These are phyloP conservation scores for Fusarium tricinctum DNA, from an alignment of 2,329 filamentous ascomycete genomes.

Conservation along the genomic window DNA sequence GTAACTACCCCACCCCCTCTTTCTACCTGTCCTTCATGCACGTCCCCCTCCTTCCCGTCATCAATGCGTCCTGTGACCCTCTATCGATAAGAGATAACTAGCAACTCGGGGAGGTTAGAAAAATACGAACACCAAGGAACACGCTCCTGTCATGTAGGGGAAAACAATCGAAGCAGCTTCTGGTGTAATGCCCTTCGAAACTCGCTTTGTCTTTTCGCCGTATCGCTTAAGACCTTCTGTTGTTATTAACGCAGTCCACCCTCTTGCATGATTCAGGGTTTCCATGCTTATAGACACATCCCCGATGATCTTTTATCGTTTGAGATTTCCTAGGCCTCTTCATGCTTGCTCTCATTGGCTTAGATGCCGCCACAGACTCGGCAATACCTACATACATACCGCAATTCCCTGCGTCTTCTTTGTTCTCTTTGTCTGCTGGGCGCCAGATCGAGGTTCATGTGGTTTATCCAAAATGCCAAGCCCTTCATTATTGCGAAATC, in stretches of 20 bases:
- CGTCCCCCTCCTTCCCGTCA: slow-evolving; percentile 42
- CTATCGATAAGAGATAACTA: slow-evolving; percentile 40
- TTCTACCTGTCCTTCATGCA: slow-evolving; percentile 26
- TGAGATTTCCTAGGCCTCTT: background rate
- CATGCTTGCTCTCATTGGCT: slow-evolving; percentile 11
- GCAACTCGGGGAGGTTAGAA: slow-evolving; percentile 6
- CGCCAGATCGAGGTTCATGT: slow-evolving; percentile 13
- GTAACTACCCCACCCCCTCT: slow-evolving; percentile 36
- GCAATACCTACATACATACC: slow-evolving; percentile 7
- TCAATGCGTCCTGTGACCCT: slow-evolving; percentile 40
- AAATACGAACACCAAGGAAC: slow-evolving; percentile 16
- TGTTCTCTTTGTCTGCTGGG: slow-evolving; percentile 2
- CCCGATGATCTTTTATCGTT: slow-evolving; percentile 19
- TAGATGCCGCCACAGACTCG: slow-evolving; percentile 3
- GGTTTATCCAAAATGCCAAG: slow-evolving; percentile 8
- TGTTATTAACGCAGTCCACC: slow-evolving; percentile 12
- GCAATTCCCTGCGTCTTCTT: slow-evolving; percentile 2
- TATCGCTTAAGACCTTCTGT: background rate
- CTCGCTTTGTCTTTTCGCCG: slow-evolving; percentile 11
- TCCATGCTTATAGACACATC: slow-evolving; percentile 24
- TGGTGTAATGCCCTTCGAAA: background rate
- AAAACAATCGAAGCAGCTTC: slow-evolving; percentile 10
- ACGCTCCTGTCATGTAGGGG: background rate
- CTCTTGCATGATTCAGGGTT: slow-evolving; percentile 29
- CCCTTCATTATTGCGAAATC: slow-evolving; percentile 16